A percentile compares a stretch with the other conserved stretches of the same genome.
These are phyloP conservation scores for Cardiospermum halicacabum DNA, from an alignment of 345 rosid species.

Conservation along the genomic window DNA sequence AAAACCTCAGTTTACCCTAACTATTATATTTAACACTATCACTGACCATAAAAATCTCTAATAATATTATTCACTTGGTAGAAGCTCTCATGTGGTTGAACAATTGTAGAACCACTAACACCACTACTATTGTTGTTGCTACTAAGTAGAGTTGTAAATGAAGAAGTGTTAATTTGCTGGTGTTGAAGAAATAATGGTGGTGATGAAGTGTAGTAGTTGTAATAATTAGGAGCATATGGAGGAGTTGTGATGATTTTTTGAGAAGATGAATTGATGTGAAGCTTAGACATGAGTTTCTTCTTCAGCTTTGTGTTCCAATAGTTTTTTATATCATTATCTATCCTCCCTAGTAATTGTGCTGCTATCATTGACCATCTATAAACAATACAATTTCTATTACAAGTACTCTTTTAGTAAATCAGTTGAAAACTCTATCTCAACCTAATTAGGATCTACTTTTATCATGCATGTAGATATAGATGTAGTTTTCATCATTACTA, in stretches of 20 bases:
- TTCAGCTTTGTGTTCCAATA: slow-evolving; percentile 94
- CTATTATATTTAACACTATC: too few species aligned
- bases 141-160: slow-evolving; percentile 33
- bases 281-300: slow-evolving; percentile 60
- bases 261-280: too few species aligned
- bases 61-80: slow-evolving; percentile 27
- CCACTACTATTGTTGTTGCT: slow-evolving; percentile 23
- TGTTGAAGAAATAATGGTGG: slow-evolving; percentile 17
- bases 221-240: too few species aligned
- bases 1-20: too few species aligned
- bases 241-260: slow-evolving; percentile 21
- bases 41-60: too few species aligned
- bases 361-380: slow-evolving; percentile 86
- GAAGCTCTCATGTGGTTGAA: slow-evolving; percentile 26
- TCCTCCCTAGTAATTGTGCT: slow-evolving; percentile 82
- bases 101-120: slow-evolving; percentile 10
- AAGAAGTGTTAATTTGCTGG: too few species aligned
- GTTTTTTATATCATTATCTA: slow-evolving; percentile 88
- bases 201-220: slow-evolving; percentile 17
- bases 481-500: too few species aligned
- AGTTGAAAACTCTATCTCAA: not conserved
- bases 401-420: slow-evolving; percentile 5
- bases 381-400: slow-evolving; percentile 6
- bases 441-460: not conserved
- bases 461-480: not conserved